These are phyloP conservation scores for Argentina anserina DNA, from an alignment of 306 rosid genomes.

Conservation along the genomic window DNA sequence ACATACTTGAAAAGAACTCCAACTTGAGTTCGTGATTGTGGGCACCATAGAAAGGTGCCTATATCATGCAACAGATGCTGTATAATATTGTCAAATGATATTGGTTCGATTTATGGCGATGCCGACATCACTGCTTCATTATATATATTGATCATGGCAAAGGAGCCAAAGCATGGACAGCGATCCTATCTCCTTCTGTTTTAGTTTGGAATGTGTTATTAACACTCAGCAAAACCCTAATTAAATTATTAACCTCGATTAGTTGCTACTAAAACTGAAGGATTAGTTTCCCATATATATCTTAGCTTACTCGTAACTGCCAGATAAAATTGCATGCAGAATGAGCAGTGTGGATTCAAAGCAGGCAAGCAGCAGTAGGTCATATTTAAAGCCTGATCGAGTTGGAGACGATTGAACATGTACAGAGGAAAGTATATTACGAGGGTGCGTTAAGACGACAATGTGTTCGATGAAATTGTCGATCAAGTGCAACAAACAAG, in stretches of 20 bases:
- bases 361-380: too few relatives aligned
- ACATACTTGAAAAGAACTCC: background rate
- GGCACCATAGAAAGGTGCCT: constrained; percentile 4
- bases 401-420: too few relatives aligned
- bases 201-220: background rate
- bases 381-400: too few relatives aligned
- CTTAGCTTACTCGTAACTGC: background rate
- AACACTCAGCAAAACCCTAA: background rate
- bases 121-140: constrained; percentile 31
- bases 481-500: background rate
- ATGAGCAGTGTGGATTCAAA: too few relatives aligned
- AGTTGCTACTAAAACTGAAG: background rate
- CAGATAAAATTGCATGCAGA: background rate
- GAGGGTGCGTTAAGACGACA: background rate
- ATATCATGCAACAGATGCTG: constrained; percentile 5
- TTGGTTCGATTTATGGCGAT: constrained; percentile 23
- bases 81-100: constrained; percentile 31
- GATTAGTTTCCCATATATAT: background rate
- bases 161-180: constrained; percentile 31
- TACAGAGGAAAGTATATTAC: too few relatives aligned
- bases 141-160: constrained; percentile 20
- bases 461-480: background rate
- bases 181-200: constrained; percentile 8
- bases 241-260: background rate
- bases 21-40: background rate